A percentile compares a stretch with the other conserved stretches of the same genome.
These are phyloP conservation scores for Lichtheimia ramosa DNA, from an alignment of 371 early-diverging fungal genomes.

Conservation along the genomic window DNA sequence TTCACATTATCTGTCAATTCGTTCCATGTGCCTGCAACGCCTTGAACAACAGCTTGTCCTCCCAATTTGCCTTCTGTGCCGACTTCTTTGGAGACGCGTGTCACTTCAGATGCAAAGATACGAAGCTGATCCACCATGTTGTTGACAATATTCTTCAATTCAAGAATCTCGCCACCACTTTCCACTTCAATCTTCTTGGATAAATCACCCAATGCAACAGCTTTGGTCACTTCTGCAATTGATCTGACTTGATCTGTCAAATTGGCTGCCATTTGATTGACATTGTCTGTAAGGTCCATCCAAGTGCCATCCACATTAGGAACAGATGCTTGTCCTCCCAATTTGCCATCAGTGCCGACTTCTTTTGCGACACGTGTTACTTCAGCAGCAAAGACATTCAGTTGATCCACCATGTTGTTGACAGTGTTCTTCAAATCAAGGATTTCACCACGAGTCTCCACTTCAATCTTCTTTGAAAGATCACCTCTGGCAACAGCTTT, in stretches of 20 bases:
- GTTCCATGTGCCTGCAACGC: slow-evolving; percentile 55
- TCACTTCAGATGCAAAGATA: slow-evolving; percentile 42
- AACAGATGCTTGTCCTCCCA: slow-evolving; percentile 59
- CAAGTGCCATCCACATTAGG: slow-evolving; percentile 68
- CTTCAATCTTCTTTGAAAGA: slow-evolving; percentile 26
- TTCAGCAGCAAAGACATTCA: slow-evolving; percentile 41
- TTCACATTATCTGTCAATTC: slow-evolving; percentile 56
- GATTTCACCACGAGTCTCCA: slow-evolving; percentile 39
- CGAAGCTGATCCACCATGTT: slow-evolving; percentile 51
- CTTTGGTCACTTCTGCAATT: slow-evolving; percentile 55
- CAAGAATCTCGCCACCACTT: slow-evolving; percentile 37
- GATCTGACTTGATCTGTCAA: slow-evolving; percentile 53
- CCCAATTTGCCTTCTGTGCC: slow-evolving; percentile 53
- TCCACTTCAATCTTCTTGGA: slow-evolving; percentile 30
- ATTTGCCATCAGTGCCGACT: slow-evolving; percentile 62
- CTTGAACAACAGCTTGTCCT: slow-evolving; percentile 33
- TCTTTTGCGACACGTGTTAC: slow-evolving; percentile 61
- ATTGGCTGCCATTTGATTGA: slow-evolving; percentile 59
- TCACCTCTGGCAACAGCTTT: slow-evolving; percentile 43
- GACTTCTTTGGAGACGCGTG: slow-evolving; percentile 42
- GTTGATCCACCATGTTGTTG: slow-evolving; percentile 29
- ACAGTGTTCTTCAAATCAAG: slow-evolving; percentile 45
- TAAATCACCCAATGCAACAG: slow-evolving; percentile 56
- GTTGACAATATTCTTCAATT: slow-evolving; percentile 39
- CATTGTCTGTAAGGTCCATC: slow-evolving; percentile 69